Base-by-base conservation (phyloP, 768 basidiomycete genomes). In the Cyathus striatus region DNA sequence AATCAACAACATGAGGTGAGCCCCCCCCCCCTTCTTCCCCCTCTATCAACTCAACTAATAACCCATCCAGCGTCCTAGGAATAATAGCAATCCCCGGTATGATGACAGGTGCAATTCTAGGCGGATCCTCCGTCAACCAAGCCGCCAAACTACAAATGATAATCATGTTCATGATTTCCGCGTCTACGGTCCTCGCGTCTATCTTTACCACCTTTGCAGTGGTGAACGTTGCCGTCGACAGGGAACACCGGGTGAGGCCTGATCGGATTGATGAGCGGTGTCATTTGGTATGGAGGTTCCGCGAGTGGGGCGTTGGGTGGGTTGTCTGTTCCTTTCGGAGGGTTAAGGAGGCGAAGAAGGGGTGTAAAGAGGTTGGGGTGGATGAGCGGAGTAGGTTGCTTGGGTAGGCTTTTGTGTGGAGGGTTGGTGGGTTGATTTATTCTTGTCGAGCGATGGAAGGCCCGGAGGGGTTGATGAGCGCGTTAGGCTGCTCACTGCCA, bases 31-130 rank as follows among this genome's bases (percentile, higher is more conserved):
- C 18, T 27, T 17, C 23, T 7, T 44, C 10, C 3, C 20, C n/a
- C n/a, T n/a, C n/a, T n/a, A n/a, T n/a, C 10, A 6, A 5, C 32
- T 17, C 13, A 26, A 34, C 22, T 32, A 32, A 2, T 22, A 10
- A 20, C 14, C 22, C 26, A 17, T 22, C 5, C 42, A 88, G 85
- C 54, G 82, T 88, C 36, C 68, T 85, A 6, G 84, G 86, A 5
- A 82, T 86, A 44, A 85, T 87, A 42, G 65, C 84, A n/a, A 88
- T 86, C 43, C 85, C 86, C 1, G 89, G 90, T 1, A 91, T 90
- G 88, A 90, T 93, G 87, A 90, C 87, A 0, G 91, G 91, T 50
- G 88, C 91, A 4, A 84, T 94, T 47, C 79, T 93, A 10, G 92
- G 88, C 10, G 91, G 90, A 0, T 78, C 86, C 9, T 82, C 83